Evolutionary conservation across 148 eudicot genomes (phyloP).

Genomic region (Fagopyrum esculentum): DNA sequence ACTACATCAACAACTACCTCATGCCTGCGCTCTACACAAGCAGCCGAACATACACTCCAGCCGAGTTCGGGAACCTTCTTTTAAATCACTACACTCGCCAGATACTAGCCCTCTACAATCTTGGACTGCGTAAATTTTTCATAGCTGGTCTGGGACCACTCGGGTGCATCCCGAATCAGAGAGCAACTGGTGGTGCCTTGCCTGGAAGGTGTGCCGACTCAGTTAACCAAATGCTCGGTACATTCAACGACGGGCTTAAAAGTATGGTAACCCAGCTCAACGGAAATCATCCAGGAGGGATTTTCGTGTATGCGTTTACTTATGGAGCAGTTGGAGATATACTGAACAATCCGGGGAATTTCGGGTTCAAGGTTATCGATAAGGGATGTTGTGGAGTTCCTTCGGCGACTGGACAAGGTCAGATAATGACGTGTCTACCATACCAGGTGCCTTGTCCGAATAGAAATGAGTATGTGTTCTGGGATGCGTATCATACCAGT

Average conservation of each 20-base stretch:
- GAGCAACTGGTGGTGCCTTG: conserved; percentile 55
- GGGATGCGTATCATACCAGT: conserved; percentile 89
- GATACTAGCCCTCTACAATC: conserved; percentile 55
- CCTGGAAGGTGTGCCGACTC: conserved; percentile 69
- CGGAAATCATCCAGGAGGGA: conserved; percentile 55
- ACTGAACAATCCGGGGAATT: conserved; percentile 54
- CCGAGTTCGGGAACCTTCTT: conserved; percentile 66
- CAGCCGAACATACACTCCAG: conserved; percentile 52
- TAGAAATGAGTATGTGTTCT: conserved; percentile 56
- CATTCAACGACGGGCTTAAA: conserved; percentile 67
- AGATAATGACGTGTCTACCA: conserved; percentile 54
- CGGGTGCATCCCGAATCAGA: conserved; percentile 86
- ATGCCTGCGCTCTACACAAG: conserved; percentile 50
- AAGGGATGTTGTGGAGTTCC: conserved; percentile 62
- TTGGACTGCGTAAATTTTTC: conserved; percentile 74
- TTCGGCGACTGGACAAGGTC: conserved; percentile 41
- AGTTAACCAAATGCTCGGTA: conserved; percentile 75
- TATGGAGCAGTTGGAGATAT: conserved; percentile 66
- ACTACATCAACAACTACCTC: conserved; percentile 96
- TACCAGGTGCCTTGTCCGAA: conserved; percentile 48
- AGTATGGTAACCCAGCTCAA: conserved; percentile 43
- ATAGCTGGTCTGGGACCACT: conserved; percentile 64
- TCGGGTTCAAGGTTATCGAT: conserved; percentile 62
- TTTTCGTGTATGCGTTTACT: conserved; percentile 60
- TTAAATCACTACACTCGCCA: conserved; percentile 62